Evolutionary conservation across 805 yeast genomes (phyloP).

Genomic region (Saccharomycopsis microspora): DNA sequence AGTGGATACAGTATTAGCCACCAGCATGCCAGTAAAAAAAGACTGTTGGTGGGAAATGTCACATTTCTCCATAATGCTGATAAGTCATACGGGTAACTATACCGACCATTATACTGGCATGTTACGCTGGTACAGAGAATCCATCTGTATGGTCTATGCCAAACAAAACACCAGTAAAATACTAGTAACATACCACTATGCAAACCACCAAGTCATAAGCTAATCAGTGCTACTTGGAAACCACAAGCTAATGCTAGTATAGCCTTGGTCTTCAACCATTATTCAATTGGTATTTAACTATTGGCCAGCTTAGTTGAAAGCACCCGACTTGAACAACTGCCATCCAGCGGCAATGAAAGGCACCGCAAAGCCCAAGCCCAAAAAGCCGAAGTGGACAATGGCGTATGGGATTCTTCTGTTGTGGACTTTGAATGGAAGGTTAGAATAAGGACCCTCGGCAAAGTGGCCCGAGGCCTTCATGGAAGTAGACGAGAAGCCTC

Average conservation of each 20-base stretch:
- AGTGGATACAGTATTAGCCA: too few relatives aligned
- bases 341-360: constrained; percentile 74
- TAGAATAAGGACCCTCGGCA: constrained; percentile 79
- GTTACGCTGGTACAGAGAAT: too few relatives aligned
- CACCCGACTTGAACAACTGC: constrained; percentile 83
- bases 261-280: background rate
- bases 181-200: background rate
- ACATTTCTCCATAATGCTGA: too few relatives aligned
- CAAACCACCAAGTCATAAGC: too few relatives aligned
- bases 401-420: constrained; percentile 86
- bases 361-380: constrained; percentile 56
- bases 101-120: too few relatives aligned
- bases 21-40: too few relatives aligned
- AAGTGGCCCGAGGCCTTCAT: constrained; percentile 38
- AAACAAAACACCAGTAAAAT: background rate
- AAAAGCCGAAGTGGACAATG: constrained; percentile 69
- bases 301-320: constrained; percentile 9
- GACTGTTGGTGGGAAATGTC: too few relatives aligned
- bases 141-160: too few relatives aligned
- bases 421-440: constrained; percentile 91
- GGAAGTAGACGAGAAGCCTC: constrained; percentile 49
- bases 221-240: too few relatives aligned
- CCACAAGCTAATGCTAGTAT: too few relatives aligned
- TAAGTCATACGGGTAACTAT: too few relatives aligned
- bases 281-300: background rate